These are phyloP conservation scores for Centrapalus pauciflorus DNA, from an alignment of 129 eudicot genomes.

Conservation along the genomic window DNA sequence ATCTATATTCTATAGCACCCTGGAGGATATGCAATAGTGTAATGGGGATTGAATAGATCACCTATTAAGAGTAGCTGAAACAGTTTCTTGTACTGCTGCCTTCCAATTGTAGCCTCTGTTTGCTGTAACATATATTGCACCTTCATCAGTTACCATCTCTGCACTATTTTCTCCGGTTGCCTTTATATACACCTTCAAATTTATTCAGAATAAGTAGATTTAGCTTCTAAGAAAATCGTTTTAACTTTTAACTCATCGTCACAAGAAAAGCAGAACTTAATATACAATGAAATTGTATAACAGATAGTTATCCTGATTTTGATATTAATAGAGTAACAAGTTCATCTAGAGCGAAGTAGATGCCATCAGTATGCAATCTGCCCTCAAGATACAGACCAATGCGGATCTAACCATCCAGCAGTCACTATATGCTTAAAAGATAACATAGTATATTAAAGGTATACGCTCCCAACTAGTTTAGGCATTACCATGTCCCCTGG, in stretches of 20 bases:
- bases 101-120: conserved; percentile 98
- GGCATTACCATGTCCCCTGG: conserved; percentile 90
- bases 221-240: not conserved
- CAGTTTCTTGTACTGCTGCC: conserved; percentile 99
- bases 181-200: conserved; percentile 72
- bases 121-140: conserved; percentile 90
- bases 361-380: not conserved
- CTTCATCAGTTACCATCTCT: conserved; percentile 99
- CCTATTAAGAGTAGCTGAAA: conserved; percentile 99
- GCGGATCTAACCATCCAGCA: not conserved
- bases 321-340: not conserved
- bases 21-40: not conserved
- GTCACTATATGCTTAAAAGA: not conserved
- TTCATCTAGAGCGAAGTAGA: not conserved
- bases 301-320: not conserved
- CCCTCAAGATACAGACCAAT: not conserved
- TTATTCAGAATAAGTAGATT: not conserved
- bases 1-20: not conserved
- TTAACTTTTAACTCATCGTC: not conserved
- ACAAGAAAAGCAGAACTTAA: not conserved
- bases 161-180: conserved; percentile 95
- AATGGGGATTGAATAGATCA: conserved; percentile 16
- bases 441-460: too few species aligned
- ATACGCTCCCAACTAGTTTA: too few species aligned
- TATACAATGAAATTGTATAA: not conserved